Base-by-base conservation (phyloP, 345 rosid genomes). In the Passiflora organensis region DNA sequence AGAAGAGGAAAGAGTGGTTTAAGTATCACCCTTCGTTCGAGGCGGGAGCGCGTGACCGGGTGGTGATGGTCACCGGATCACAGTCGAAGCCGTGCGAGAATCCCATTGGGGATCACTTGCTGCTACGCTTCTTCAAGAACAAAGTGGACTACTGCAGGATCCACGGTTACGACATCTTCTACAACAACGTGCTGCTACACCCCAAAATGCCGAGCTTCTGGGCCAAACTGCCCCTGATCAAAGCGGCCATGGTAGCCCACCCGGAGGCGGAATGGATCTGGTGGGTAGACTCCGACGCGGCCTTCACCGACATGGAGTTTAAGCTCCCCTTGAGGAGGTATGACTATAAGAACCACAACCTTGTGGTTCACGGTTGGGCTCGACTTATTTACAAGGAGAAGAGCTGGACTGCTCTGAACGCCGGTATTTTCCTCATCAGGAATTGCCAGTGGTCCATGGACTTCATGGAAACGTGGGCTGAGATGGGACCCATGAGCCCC, bases 201-300 rank as follows among this genome's bases (percentile, higher is more conserved):
- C 95, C 83, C 50, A 81, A 81, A 50, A 91, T 91, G 99, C 34
- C 34, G 23, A 58, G 78, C 24, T 91, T 3, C 58, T 91, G 99
- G 99, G 99, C 96, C 32, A 88, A 91, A 63, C 72, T 78, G 2
- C 94, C 99, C 21, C 79, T 72, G 48, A 79, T 88, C 20, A 72
- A 74, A 48, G 87, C 99, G 43, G 82, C 89, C 62, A 91, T 91
- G 99, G 48, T 91, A 48, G 89, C 96, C 46, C 99, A 93, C 70
- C 99, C 99, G 38, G 98, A 91, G 61, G 90, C 90, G 14, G 96
- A 88, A 69, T 91, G 98, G 98, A 85, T 91, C 86, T 91, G 98
- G 98, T 91, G 98, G 98, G 93, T 88, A 13, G 99, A 93, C 70
- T 86, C 99, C 58, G 99, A 93, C 60, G 99, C 98, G 14, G 32